Conservation (phyloP, 176 grass and related monocot genomes). For the Oryza nivara region DNA sequence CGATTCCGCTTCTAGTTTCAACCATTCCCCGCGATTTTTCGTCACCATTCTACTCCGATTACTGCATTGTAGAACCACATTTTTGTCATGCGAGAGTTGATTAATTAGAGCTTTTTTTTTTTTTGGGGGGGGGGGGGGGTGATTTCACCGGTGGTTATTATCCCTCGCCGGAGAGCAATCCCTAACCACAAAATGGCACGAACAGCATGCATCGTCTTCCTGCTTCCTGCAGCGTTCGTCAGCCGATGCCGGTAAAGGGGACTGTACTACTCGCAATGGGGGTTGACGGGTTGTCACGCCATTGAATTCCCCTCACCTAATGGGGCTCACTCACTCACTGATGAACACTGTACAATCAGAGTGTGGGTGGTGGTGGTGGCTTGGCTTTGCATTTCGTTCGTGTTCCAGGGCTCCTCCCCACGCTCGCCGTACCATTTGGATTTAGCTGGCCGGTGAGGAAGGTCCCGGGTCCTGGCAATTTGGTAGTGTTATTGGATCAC, state of each 20-base stretch:
- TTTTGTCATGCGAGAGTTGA: neutral
- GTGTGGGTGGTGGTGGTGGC: neutral
- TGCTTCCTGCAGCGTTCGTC: neutral
- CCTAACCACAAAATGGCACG: neutral
- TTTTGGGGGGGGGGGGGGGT: neutral
- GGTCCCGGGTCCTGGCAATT: conserved; percentile 23
- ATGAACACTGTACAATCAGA: neutral
- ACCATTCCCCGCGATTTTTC: neutral
- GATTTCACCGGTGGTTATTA: neutral
- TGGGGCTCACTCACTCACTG: neutral
- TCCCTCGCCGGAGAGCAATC: neutral
- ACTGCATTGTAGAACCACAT: neutral
- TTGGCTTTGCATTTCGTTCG: neutral
- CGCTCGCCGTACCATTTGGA: conserved; percentile 4
- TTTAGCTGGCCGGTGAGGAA: neutral
- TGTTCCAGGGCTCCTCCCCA: neutral
- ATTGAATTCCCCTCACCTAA: conserved; percentile 58
- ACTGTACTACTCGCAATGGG: conserved; percentile 1
- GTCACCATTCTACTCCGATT: conserved; percentile 4
- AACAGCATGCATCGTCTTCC: neutral
- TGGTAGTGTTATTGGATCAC: conserved; percentile 28
- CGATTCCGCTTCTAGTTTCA: neutral
- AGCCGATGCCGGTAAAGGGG: neutral
- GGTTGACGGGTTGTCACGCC: conserved; percentile 26
- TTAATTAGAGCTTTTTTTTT: neutral